Base-by-base conservation (phyloP, 2,329 filamentous ascomycete species). In the Byssothecium circinans region DNA sequence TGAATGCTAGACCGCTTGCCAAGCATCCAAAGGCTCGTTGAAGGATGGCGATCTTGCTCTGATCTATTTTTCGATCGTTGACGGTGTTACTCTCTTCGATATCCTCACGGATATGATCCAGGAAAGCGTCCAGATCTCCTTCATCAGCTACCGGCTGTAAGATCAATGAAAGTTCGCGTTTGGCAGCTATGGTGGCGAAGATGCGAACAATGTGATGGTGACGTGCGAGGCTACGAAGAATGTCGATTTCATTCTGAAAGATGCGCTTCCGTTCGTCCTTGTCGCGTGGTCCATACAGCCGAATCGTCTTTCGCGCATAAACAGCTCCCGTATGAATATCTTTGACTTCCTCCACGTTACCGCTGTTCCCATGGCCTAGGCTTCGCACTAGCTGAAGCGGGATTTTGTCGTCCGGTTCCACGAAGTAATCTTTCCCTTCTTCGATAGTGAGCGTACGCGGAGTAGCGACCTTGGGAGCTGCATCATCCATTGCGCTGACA, bases 131-230 rank as follows among this genome's bases (percentile, higher is more conserved):
- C 2, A 67, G 40, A 34, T 67, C 50, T 3, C 55, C 55, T 8
- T 56, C 49, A 19, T 56, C 39, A 8, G 60, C 56, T 2, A 58
- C 56, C 47, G 40, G 61, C 11, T 51, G 35, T 15, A 62, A 44
- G 27, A 56, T 56, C n/a, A 61, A 12, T 6, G 43, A 48, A 3
- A 56, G 12, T 15, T 53, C 41, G 8, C 36, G 35, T 11, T 43
- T 32, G 4, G 40, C 22, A 15, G 42, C 41, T 23, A 57, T 57
- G 10, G 57, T 55, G 3, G 49, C 53, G 23, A 50, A 54, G 4
- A 60, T 32, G 1, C 43, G 41, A 19, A 60, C 45, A 19, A 60
- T 49, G 29, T 60, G 55, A 14, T 33, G 47, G 25, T 58, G 51
- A 3, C 23, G 18, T 7, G 17, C 37, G 1, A 60, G 40, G 10